Evolutionary conservation across 768 basidiomycete species (phyloP).

Genomic region (Steccherinum ochraceum): DNA sequence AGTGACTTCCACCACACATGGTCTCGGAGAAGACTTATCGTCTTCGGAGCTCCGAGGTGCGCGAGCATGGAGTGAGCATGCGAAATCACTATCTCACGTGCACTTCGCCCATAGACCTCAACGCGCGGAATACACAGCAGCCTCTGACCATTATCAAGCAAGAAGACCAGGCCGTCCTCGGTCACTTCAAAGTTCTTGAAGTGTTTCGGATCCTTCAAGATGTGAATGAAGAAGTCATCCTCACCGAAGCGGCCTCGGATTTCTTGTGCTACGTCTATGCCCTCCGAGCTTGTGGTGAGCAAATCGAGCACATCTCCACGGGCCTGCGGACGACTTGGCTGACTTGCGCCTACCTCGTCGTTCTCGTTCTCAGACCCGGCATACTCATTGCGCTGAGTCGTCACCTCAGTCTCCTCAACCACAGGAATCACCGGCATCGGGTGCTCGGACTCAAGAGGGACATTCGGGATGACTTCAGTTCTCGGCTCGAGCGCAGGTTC

Average conservation of each 20-base stretch:
- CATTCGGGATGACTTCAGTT: neutral
- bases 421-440: too few relatives aligned
- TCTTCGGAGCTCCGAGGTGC: constrained; percentile 31
- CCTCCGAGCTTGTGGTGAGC: neutral
- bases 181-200: constrained; percentile 17
- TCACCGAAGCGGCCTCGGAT: constrained; percentile 13
- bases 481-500: neutral
- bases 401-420: neutral
- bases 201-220: constrained; percentile 12
- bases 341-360: neutral
- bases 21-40: constrained; percentile 24
- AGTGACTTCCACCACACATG: constrained; percentile 37
- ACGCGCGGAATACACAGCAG: constrained; percentile 25
- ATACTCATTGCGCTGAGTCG: neutral
- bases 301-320: neutral
- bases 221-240: constrained; percentile 20
- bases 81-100: constrained; percentile 25
- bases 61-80: constrained; percentile 35
- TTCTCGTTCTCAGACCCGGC: neutral
- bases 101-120: constrained; percentile 11
- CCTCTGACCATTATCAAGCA: neutral
- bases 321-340: neutral
- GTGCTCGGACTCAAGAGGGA: too few relatives aligned
- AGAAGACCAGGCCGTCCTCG: constrained; percentile 14
- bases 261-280: neutral